phyloP scores from a whole-genome alignment of 2,329 filamentous ascomycete genomes.

The Malbranchea cinnamomea region DNA sequence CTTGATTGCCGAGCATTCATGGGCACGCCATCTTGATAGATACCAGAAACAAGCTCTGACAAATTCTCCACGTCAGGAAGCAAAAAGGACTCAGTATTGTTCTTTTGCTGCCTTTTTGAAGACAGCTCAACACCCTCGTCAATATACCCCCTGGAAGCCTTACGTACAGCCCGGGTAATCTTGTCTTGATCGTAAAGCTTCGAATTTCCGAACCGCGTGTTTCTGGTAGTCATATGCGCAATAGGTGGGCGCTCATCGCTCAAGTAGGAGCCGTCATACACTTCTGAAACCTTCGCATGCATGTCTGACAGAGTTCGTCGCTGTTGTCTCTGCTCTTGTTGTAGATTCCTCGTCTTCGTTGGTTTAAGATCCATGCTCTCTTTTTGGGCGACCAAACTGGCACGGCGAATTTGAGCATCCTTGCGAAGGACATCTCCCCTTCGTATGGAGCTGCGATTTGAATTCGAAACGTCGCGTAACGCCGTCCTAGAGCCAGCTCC shows the following conservation, averaged over 20 bases:
- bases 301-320: conserved; percentile 40
- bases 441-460: conserved; percentile 14
- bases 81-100: conserved; percentile 43
- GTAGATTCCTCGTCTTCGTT: conserved; percentile 17
- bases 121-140: conserved; percentile 12
- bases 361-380: conserved; percentile 25
- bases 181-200: conserved; percentile 27
- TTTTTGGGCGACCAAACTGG: conserved; percentile 24
- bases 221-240: conserved; percentile 29
- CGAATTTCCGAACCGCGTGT: conserved; percentile 39
- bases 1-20: conserved; percentile 28
- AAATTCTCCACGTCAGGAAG: conserved; percentile 47
- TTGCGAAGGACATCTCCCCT: conserved; percentile 25
- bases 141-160: conserved; percentile 22
- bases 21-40: conserved; percentile 24
- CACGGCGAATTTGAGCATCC: conserved; percentile 26
- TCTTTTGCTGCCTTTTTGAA: conserved; percentile 14
- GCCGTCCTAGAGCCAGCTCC: conserved; percentile 22
- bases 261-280: conserved; percentile 37
- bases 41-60: conserved; percentile 45
- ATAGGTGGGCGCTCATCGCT: conserved; percentile 35
- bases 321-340: conserved; percentile 16
- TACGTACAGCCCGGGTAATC: conserved; percentile 24
- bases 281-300: conserved; percentile 37
- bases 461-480: conserved; percentile 15